These are phyloP conservation scores for Rhizopus arrhizus DNA, from an alignment of 371 early-diverging fungal species.

Conservation along the genomic window DNA sequence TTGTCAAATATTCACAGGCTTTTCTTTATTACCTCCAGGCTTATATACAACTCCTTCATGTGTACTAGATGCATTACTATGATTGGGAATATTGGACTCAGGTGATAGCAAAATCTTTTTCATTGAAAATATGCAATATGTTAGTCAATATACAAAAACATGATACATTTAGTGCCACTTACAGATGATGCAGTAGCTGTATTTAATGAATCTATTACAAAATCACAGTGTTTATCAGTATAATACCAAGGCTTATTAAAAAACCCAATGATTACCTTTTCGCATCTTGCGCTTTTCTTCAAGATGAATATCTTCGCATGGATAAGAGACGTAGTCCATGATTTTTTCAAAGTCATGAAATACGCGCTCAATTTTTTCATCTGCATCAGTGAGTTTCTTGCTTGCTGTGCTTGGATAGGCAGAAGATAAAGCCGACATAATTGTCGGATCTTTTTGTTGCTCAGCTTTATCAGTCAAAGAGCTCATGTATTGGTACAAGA, in stretches of 20 bases:
- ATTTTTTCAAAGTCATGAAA: slow-evolving; percentile 79
- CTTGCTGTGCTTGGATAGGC: slow-evolving; percentile 28
- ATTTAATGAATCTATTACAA: slow-evolving; percentile 31
- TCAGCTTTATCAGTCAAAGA: slow-evolving; percentile 61
- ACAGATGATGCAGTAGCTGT: slow-evolving; percentile 45
- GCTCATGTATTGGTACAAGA: slow-evolving; percentile 77
- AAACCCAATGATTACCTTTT: slow-evolving; percentile 2
- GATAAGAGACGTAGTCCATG: slow-evolving; percentile 54
- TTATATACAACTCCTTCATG: not conserved
- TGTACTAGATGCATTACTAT: slow-evolving; percentile 14
- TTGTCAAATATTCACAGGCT: not conserved
- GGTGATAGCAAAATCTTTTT: slow-evolving; percentile 45
- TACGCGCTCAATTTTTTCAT: slow-evolving; percentile 77
- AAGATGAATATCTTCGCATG: slow-evolving; percentile 18
- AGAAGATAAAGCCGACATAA: slow-evolving; percentile 30
- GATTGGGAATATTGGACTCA: slow-evolving; percentile 49
- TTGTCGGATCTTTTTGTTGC: slow-evolving; percentile 23
- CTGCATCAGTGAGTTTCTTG: slow-evolving; percentile 60
- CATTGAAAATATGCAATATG: not conserved
- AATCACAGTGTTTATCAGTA: not conserved
- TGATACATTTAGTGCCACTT: slow-evolving; percentile 10
- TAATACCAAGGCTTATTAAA: no score
- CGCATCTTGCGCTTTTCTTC: slow-evolving; percentile 12
- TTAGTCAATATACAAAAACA: not conserved
- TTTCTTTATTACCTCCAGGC: slow-evolving; percentile 18